Evolutionary conservation across 345 rosid species (phyloP).

Genomic region (Trapa bicornis): DNA sequence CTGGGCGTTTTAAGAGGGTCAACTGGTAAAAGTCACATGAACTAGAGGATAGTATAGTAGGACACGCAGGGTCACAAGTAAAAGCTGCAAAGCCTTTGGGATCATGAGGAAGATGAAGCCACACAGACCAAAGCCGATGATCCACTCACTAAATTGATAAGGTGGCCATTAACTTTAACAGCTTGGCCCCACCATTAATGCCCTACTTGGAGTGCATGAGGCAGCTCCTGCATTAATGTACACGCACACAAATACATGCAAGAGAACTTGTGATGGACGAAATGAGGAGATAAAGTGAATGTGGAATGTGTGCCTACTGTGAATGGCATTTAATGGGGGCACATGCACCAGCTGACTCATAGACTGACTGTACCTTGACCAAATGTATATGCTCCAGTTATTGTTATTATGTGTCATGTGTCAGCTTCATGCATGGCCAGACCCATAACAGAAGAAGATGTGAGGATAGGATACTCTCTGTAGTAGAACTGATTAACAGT

Average conservation of each 20-base stretch:
- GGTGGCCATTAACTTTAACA: not conserved
- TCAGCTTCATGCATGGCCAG: no score
- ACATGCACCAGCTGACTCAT: no score
- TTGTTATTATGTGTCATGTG: no score
- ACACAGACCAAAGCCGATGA: not conserved
- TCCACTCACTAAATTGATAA: not conserved
- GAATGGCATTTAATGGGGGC: slow-evolving; percentile 3
- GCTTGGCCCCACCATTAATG: not conserved
- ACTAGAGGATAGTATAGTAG: slow-evolving; percentile 15
- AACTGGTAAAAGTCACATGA: slow-evolving; percentile 46
- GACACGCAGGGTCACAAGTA: slow-evolving; percentile 12
- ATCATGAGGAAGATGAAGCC: slow-evolving; percentile 2
- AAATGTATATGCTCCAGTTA: no score
- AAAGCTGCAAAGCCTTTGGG: slow-evolving; percentile 19
- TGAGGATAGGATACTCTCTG: no score
- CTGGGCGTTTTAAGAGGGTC: slow-evolving; percentile 4
- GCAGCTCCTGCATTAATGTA: no score
- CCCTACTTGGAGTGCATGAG: not conserved
- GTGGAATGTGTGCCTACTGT: not conserved
- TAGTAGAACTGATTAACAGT: no score
- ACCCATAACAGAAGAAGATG: no score
- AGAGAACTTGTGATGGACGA: not conserved
- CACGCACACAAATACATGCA: no score
- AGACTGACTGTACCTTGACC: no score
- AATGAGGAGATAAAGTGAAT: not conserved